Percentiles rank a stretch among this genome's conserved stretches.
phyloP scores from a whole-genome alignment of 345 rosid genomes.

The Trapa bicornis region DNA sequence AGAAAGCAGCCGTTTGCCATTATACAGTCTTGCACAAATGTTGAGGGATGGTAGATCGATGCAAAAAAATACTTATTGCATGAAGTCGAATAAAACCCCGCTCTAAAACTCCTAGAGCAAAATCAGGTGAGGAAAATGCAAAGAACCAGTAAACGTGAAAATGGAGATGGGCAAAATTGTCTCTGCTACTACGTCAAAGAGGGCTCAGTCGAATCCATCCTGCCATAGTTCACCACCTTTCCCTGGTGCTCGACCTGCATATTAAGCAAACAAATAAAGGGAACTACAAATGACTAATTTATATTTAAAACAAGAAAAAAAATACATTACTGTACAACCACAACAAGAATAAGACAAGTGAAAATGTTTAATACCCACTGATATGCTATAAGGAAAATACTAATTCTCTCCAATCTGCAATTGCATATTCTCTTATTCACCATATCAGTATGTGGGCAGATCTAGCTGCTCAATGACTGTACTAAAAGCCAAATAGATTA shows the following conservation, averaged over 20 bases:
- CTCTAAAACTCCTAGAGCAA: constrained; percentile 5
- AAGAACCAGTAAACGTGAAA: background rate
- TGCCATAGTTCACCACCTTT: background rate
- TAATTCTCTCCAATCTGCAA: background rate
- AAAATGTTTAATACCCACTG: background rate
- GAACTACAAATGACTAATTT: background rate
- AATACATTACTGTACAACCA: too few relatives aligned
- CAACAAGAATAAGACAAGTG: background rate
- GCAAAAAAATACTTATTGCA: too few relatives aligned
- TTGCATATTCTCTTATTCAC: background rate
- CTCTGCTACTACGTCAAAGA: constrained; percentile 1
- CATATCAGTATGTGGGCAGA: background rate
- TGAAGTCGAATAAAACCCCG: background rate
- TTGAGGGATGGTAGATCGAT: too few relatives aligned
- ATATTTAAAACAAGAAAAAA: background rate
- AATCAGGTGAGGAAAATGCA: background rate
- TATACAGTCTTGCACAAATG: too few relatives aligned
- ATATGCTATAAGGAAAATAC: background rate
- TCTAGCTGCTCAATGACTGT: background rate
- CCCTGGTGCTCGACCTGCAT: background rate
- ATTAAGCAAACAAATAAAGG: background rate
- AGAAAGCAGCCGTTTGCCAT: background rate
- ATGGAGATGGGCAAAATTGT: constrained; percentile 1
- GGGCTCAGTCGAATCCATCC: background rate
- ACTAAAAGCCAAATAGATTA: too few relatives aligned